phyloP scores from a whole-genome alignment of 371 early-diverging fungal species.

The Mortierella sp. region DNA sequence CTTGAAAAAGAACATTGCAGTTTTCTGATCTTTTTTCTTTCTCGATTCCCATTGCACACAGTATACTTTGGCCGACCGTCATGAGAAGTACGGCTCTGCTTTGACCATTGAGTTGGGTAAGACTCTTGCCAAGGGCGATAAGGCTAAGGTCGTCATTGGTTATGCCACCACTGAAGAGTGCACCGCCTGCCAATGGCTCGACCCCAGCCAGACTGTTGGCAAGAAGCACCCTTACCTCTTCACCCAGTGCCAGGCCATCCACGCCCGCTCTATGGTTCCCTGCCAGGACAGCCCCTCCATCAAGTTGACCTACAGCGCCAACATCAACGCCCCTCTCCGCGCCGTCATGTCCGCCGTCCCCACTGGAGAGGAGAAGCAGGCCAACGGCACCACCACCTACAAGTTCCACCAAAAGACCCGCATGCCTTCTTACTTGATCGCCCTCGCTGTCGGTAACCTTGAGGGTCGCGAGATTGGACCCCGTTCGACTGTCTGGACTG shows the following conservation, averaged over 20 bases:
- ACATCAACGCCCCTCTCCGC: constrained; percentile 78
- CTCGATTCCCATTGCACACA: constrained; percentile 27
- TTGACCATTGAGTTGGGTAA: constrained; percentile 74
- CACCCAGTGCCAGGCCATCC: constrained; percentile 97
- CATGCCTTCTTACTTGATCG: constrained; percentile 94
- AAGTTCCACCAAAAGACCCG: constrained; percentile 80
- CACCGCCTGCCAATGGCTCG: constrained; percentile 93
- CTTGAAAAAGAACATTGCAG: background rate
- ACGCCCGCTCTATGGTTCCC: constrained; percentile 93
- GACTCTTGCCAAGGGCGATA: constrained; percentile 59
- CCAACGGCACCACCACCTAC: constrained; percentile 66
- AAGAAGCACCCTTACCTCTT: constrained; percentile 95
- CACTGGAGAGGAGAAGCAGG: constrained; percentile 62
- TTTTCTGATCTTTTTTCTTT: background rate
- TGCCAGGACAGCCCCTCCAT: constrained; percentile 95
- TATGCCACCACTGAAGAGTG: constrained; percentile 88
- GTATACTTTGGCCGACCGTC: constrained; percentile 69
- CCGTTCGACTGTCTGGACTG: constrained; percentile 94
- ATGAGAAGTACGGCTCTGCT: constrained; percentile 83
- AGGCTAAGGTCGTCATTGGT: constrained; percentile 71
- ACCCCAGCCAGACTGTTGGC: constrained; percentile 94
- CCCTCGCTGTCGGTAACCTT: constrained; percentile 93
- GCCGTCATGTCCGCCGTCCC: constrained; percentile 79
- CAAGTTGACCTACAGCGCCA: constrained; percentile 92
- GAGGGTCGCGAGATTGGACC: constrained; percentile 87